Evolutionary conservation across 768 basidiomycete genomes (phyloP).

Genomic region (Boletus vinaceobasis): DNA sequence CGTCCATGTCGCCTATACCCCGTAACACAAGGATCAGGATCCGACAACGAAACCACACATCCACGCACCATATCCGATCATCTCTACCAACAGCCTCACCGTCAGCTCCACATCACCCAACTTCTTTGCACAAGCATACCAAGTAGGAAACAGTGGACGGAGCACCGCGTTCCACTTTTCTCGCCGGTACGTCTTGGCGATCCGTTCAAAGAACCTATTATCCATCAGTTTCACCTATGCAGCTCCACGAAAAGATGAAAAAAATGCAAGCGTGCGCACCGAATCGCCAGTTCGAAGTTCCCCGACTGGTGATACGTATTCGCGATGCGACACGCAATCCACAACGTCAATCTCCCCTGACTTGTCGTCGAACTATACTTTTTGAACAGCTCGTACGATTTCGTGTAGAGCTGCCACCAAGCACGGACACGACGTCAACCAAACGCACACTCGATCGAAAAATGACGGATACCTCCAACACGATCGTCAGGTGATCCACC

Average conservation of each 20-base stretch:
- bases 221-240: background rate
- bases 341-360: slow-evolving; percentile 82
- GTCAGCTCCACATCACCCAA: slow-evolving; percentile 75
- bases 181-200: slow-evolving; percentile 81
- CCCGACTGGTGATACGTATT: slow-evolving; percentile 76
- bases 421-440: background rate
- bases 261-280: slow-evolving; percentile 40
- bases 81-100: slow-evolving; percentile 74
- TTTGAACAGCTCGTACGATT: slow-evolving; percentile 93
- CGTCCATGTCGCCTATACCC: slow-evolving; percentile 44
- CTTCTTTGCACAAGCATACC: slow-evolving; percentile 81
- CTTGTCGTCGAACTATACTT: slow-evolving; percentile 52
- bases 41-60: background rate
- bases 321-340: slow-evolving; percentile 88
- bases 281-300: slow-evolving; percentile 84
- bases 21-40: background rate
- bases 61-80: slow-evolving; percentile 70
- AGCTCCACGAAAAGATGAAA: background rate
- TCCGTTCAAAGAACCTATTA: slow-evolving; percentile 86
- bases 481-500: slow-evolving; percentile 79
- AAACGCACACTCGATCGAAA: background rate
- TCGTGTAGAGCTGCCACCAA: slow-evolving; percentile 73
- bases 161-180: slow-evolving; percentile 81
- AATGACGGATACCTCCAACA: slow-evolving; percentile 62
- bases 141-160: slow-evolving; percentile 67